These are phyloP conservation scores for Ceratocystiopsis brevicomis DNA, from an alignment of 2,329 filamentous ascomycete genomes.

Conservation along the genomic window DNA sequence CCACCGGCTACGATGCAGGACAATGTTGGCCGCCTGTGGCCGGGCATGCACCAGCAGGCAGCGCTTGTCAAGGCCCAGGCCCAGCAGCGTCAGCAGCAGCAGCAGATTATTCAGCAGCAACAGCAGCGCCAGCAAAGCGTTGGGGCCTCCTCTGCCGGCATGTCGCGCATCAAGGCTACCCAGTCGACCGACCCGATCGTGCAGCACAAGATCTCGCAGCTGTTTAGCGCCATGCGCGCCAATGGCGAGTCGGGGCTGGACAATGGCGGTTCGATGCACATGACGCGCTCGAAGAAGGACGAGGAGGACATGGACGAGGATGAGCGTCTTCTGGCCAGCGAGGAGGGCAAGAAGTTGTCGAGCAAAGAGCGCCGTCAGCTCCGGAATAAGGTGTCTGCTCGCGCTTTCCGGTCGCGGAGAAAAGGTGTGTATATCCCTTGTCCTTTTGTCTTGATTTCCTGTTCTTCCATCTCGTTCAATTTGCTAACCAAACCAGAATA, in stretches of 20 bases:
- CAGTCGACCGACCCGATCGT: conserved; percentile 48
- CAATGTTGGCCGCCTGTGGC: conserved; percentile 55
- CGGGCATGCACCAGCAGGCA: conserved; percentile 84
- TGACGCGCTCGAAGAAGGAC: conserved; percentile 62
- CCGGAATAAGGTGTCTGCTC: conserved; percentile 96
- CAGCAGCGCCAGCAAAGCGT: conserved; percentile 26
- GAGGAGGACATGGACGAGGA: conserved; percentile 99
- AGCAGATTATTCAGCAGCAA: conserved; percentile 41
- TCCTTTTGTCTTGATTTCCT: not conserved
- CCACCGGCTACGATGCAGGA: conserved; percentile 18
- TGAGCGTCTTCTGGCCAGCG: conserved; percentile 79
- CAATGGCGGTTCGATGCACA: conserved; percentile 32
- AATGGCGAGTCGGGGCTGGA: conserved; percentile 40
- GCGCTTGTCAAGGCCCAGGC: conserved; percentile 55
- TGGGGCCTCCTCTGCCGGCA: not conserved
- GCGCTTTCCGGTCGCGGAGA: conserved; percentile 90
- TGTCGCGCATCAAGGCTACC: conserved; percentile 27
- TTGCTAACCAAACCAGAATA: conserved; percentile 60
- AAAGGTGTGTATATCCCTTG: conserved; percentile 51
- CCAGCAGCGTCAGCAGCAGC: conserved; percentile 48
- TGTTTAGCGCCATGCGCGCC: conserved; percentile 80
- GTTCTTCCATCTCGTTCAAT: not conserved
- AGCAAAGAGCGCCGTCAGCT: conserved; percentile 93
- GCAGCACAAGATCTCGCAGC: conserved; percentile 84
- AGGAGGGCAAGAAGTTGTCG: conserved; percentile 97